Evolutionary conservation across 768 basidiomycete genomes (phyloP).

Genomic region (Lactarius hatsudake): DNA sequence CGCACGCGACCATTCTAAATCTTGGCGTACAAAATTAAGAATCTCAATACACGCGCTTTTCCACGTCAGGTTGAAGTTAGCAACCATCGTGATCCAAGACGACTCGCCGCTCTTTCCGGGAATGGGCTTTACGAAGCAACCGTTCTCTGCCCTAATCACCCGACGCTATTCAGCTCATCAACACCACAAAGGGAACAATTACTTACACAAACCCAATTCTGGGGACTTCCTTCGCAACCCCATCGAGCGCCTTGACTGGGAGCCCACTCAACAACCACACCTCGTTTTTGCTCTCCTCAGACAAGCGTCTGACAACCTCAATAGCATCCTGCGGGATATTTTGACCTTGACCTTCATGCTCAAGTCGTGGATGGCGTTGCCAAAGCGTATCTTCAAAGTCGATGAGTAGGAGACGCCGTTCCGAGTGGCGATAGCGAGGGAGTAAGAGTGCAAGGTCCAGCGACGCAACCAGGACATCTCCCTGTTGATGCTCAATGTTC

Average conservation of each 20-base stretch:
- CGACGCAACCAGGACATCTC: conserved; percentile 40
- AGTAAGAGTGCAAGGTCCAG: conserved; percentile 52
- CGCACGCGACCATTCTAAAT: background rate
- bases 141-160: conserved; percentile 72
- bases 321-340: conserved; percentile 38
- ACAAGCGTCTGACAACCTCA: conserved; percentile 52
- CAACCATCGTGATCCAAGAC: conserved; percentile 79
- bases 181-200: conserved; percentile 11
- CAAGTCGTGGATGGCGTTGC: conserved; percentile 51
- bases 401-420: conserved; percentile 62
- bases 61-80: conserved; percentile 77
- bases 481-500: conserved; percentile 60
- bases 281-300: conserved; percentile 65
- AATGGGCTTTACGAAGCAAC: conserved; percentile 74
- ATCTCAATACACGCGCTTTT: conserved; percentile 80
- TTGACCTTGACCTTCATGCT: conserved; percentile 12
- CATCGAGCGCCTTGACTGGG: conserved; percentile 60
- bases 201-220: conserved; percentile 74
- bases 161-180: conserved; percentile 3
- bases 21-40: conserved; percentile 66
- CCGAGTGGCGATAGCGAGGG: conserved; percentile 63
- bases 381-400: conserved; percentile 84
- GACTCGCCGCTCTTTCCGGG: conserved; percentile 33
- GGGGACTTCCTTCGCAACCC: conserved; percentile 57
- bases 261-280: conserved; percentile 83